Percentiles rank a stretch among this genome's conserved stretches.
Evolutionary conservation across 345 rosid genomes (phyloP).

Genomic region (Toxicodendron radicans): DNA sequence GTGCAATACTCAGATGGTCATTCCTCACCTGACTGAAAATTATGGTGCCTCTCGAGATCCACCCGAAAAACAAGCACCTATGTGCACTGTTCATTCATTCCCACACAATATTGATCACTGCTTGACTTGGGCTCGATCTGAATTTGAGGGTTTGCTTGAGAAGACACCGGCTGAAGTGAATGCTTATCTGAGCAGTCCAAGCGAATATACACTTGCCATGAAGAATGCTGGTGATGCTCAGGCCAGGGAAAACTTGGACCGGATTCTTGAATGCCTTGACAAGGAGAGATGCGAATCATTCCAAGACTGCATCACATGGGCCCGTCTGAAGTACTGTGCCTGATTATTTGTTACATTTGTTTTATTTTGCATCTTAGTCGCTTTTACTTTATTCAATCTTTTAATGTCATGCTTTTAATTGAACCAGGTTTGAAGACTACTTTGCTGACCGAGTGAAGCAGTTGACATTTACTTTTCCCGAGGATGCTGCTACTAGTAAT

Average conservation of each 20-base stretch:
- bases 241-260: slow-evolving; percentile 78
- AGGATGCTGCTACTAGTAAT: slow-evolving; percentile 72
- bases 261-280: slow-evolving; percentile 75
- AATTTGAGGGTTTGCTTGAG: slow-evolving; percentile 91
- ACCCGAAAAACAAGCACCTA: slow-evolving; percentile 96
- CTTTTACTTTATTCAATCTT: background rate
- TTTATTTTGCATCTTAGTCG: slow-evolving; percentile 32
- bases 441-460: slow-evolving; percentile 83
- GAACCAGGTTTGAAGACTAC: slow-evolving; percentile 85
- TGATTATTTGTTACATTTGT: slow-evolving; percentile 15
- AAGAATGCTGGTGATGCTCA: slow-evolving; percentile 84
- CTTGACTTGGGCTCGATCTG: slow-evolving; percentile 93
- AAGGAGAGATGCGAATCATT: slow-evolving; percentile 71
- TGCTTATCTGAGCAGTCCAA: slow-evolving; percentile 67
- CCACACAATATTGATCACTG: slow-evolving; percentile 97
- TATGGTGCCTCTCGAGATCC: slow-evolving; percentile 95
- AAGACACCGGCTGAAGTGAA: slow-evolving; percentile 89
- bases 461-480: slow-evolving; percentile 76
- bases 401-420: slow-evolving; percentile 17
- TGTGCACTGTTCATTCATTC: slow-evolving; percentile 96
- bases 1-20: slow-evolving; percentile 98
- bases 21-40: slow-evolving; percentile 90
- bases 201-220: slow-evolving; percentile 63
- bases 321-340: slow-evolving; percentile 60
- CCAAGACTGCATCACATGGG: slow-evolving; percentile 89